phyloP scores from a whole-genome alignment of 345 rosid genomes.

The Citrus australasica region DNA sequence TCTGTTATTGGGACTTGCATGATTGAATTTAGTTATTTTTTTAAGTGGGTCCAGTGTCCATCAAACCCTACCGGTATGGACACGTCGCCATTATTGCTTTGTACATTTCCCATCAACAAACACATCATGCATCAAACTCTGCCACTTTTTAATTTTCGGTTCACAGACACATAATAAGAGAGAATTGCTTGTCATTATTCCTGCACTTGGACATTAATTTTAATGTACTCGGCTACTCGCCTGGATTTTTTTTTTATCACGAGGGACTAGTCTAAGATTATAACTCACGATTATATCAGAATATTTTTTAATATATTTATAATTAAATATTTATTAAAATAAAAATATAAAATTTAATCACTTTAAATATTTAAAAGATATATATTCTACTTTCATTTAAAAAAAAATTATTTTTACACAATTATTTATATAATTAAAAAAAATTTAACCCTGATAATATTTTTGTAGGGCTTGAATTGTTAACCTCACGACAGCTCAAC shows the following conservation, averaged over 20 bases:
- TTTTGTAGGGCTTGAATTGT: accelerated
- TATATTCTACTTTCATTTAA: accelerated
- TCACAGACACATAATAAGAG: neutral
- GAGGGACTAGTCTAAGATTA: accelerated
- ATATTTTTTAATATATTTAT: too few relatives aligned
- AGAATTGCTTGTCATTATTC: too few relatives aligned
- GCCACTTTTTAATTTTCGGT: neutral
- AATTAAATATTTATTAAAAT: accelerated
- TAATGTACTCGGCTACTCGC: too few relatives aligned
- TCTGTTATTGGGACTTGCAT: constrained; percentile 13
- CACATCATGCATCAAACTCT: neutral
- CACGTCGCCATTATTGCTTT: neutral
- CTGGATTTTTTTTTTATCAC: too few relatives aligned
- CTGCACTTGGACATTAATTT: too few relatives aligned
- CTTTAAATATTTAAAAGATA: accelerated
- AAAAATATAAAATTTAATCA: accelerated
- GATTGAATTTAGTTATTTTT: neutral
- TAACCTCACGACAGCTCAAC: too few relatives aligned
- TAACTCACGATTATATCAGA: accelerated
- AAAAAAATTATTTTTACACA: accelerated
- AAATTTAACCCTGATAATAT: accelerated
- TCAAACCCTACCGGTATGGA: neutral
- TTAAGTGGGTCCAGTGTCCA: neutral
- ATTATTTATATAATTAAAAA: too few relatives aligned
- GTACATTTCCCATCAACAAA: neutral